These are phyloP conservation scores for Westerdykella ornata DNA, from an alignment of 2,329 filamentous ascomycete species.

Conservation along the genomic window DNA sequence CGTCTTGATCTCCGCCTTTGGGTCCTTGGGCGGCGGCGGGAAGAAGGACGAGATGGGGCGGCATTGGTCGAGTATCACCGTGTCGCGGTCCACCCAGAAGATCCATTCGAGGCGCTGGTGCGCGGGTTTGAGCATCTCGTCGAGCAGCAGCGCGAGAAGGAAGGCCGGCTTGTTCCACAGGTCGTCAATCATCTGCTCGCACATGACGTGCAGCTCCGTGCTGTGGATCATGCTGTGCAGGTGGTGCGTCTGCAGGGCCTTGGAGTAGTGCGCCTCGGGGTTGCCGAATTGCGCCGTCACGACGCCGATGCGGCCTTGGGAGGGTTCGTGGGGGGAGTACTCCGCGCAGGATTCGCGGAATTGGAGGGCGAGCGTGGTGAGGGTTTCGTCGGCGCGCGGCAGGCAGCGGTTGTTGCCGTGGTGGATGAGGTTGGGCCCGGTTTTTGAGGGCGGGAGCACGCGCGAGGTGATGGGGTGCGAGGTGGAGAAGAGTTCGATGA, in stretches of 20 bases:
- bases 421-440: neutral
- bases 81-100: constrained; percentile 43
- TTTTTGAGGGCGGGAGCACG: neutral
- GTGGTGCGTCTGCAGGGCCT: constrained; percentile 39
- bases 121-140: constrained; percentile 35
- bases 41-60: constrained; percentile 39
- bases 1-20: constrained; percentile 29
- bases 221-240: constrained; percentile 38
- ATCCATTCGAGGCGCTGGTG: constrained; percentile 40
- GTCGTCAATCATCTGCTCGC: constrained; percentile 38
- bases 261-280: constrained; percentile 35
- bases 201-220: constrained; percentile 40
- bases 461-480: neutral
- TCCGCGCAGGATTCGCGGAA: neutral
- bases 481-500: neutral
- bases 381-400: neutral
- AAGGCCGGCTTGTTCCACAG: constrained; percentile 44
- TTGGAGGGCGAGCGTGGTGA: neutral
- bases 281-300: constrained; percentile 38
- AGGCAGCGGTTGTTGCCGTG: neutral
- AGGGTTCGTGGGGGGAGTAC: neutral
- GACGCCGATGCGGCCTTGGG: constrained; percentile 27
- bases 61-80: constrained; percentile 40
- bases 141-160: constrained; percentile 37
- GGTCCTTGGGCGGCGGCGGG: constrained; percentile 15